These are phyloP conservation scores for Trichocladium uniseriatum DNA, from an alignment of 495 filamentous ascomycete species.

Conservation along the genomic window DNA sequence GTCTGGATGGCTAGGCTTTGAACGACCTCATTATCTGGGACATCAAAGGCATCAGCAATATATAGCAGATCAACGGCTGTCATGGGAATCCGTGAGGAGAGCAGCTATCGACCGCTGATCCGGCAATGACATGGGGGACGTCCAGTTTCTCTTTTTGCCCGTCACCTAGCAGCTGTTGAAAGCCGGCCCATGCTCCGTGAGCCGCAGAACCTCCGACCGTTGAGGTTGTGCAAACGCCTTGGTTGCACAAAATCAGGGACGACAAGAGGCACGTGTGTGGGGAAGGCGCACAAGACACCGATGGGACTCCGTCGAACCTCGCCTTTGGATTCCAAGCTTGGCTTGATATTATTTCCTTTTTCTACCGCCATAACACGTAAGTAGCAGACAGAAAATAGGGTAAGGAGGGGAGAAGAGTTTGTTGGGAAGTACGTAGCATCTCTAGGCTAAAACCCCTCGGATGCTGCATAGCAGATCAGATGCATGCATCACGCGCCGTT, in stretches of 20 bases:
- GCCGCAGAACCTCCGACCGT: background rate
- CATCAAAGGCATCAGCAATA: too few relatives aligned
- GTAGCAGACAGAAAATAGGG: background rate
- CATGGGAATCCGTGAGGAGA: too few relatives aligned
- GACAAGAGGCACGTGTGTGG: too few relatives aligned
- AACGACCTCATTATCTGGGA: too few relatives aligned
- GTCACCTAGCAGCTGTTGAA: background rate
- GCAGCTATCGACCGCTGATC: background rate
- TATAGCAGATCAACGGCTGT: too few relatives aligned
- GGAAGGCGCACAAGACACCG: background rate
- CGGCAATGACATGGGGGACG: background rate
- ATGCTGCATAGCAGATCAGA: constrained; percentile 4
- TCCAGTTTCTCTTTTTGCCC: background rate
- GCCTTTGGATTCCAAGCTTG: too few relatives aligned
- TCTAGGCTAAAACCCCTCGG: background rate
- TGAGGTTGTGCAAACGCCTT: background rate
- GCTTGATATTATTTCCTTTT: too few relatives aligned
- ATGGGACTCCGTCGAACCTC: too few relatives aligned
- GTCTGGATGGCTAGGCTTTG: too few relatives aligned
- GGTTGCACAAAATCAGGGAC: background rate
- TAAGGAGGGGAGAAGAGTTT: too few relatives aligned
- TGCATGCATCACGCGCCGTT: background rate
- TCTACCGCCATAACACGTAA: too few relatives aligned
- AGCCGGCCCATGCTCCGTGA: background rate
- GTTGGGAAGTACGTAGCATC: too few relatives aligned